These are phyloP conservation scores for Colletotrichum limetticola DNA, from an alignment of 2,329 filamentous ascomycete genomes.

Conservation along the genomic window DNA sequence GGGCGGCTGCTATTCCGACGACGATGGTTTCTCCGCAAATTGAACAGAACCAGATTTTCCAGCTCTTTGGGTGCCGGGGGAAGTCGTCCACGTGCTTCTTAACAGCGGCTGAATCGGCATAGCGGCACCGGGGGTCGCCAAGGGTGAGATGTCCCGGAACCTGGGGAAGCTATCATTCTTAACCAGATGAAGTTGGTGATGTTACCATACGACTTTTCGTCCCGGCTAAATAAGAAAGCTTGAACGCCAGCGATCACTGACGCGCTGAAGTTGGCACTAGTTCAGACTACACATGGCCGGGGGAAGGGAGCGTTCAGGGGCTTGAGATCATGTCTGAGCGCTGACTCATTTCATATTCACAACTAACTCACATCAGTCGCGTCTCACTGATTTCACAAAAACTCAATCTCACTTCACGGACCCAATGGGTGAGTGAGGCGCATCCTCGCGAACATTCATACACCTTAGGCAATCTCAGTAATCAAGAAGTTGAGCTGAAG, in stretches of 20 bases:
- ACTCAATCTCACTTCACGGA: not conserved
- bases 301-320: not conserved
- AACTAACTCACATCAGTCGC: not conserved
- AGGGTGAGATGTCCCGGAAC: slow-evolving; percentile 8
- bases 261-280: not conserved
- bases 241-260: not conserved
- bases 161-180: not conserved
- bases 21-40: not conserved
- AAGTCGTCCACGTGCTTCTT: not conserved
- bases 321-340: not conserved
- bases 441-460: not conserved
- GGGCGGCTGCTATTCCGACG: slow-evolving; percentile 1
- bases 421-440: not conserved
- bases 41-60: not conserved
- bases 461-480: not conserved
- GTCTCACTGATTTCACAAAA: not conserved
- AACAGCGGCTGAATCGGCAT: slow-evolving; percentile 19
- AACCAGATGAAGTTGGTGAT: not conserved
- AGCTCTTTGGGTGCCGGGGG: not conserved
- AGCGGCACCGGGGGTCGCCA: slow-evolving; percentile 1
- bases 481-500: not conserved
- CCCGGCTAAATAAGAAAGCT: slow-evolving; percentile 21
- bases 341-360: not conserved
- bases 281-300: not conserved
- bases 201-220: not conserved